These are phyloP conservation scores for Mycocentrospora acerina DNA, from an alignment of 2,329 filamentous ascomycete species.

Conservation along the genomic window DNA sequence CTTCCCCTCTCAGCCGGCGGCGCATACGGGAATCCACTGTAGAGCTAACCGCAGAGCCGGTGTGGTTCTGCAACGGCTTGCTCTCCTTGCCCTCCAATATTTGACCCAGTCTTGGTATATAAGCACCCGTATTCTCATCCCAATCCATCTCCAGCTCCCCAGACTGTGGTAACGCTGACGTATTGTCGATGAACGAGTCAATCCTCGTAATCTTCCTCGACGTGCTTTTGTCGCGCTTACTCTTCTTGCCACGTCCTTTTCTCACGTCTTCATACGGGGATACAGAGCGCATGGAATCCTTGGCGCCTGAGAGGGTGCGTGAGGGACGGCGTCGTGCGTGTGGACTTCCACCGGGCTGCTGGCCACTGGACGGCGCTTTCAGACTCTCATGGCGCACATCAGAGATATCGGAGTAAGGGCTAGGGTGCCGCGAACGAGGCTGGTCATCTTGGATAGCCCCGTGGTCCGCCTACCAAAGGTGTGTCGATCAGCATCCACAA, in stretches of 20 bases:
- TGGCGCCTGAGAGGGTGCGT: constrained; percentile 22
- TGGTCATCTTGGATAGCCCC: constrained; percentile 25
- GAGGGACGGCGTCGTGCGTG: constrained; percentile 28
- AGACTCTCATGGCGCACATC: constrained; percentile 17
- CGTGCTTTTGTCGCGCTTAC: constrained; percentile 19
- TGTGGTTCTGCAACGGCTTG: constrained; percentile 19
- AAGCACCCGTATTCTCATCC: constrained; percentile 26
- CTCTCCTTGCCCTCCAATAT: constrained; percentile 44
- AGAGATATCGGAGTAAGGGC: constrained; percentile 14
- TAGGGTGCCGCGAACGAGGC: constrained; percentile 21
- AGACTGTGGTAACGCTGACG: constrained; percentile 9
- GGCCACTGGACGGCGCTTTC: constrained; percentile 8
- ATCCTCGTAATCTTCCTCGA: constrained; percentile 23
- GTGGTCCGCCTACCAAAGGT: constrained; percentile 30
- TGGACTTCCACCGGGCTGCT: constrained; percentile 10
- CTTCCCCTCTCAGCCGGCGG: constrained; percentile 22
- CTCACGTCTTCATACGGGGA: constrained; percentile 24
- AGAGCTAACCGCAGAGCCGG: constrained; percentile 24
- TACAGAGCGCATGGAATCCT: constrained; percentile 18
- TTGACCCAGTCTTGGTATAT: constrained; percentile 44
- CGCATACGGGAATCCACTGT: constrained; percentile 14
- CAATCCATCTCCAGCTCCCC: constrained; percentile 17
- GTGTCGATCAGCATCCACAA: constrained; percentile 26
- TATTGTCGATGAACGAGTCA: constrained; percentile 17
- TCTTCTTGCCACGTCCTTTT: constrained; percentile 23